Percentiles rank a stretch among this genome's conserved stretches.
These are phyloP conservation scores for Gelatoporia subvermispora DNA, from an alignment of 768 basidiomycete genomes.

Conservation along the genomic window DNA sequence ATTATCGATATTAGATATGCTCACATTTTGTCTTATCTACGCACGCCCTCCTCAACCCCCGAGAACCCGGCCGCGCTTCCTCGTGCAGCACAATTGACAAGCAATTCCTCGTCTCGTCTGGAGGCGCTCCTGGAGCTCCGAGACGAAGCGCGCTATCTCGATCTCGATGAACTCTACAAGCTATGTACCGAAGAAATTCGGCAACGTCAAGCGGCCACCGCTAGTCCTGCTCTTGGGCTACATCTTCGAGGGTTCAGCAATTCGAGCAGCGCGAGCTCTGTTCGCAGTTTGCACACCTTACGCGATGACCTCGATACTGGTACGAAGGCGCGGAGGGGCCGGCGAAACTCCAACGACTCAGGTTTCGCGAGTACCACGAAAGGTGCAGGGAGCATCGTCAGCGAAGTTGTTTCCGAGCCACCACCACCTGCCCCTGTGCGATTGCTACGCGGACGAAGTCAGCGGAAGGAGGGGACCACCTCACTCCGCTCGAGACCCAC, in stretches of 20 bases:
- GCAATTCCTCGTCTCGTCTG: conserved; percentile 42
- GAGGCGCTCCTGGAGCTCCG: conserved; percentile 71
- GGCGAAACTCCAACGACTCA: conserved; percentile 18
- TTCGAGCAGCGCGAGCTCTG: conserved; percentile 49
- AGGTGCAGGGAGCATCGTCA: conserved; percentile 1
- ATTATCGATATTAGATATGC: conserved; percentile 46
- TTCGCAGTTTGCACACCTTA: conserved; percentile 57
- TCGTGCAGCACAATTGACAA: conserved; percentile 47
- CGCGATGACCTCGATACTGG: conserved; percentile 44
- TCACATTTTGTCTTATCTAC: conserved; percentile 69
- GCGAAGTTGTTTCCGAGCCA: conserved; percentile 12
- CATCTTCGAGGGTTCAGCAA: conserved; percentile 47
- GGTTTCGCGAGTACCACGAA: conserved; percentile 14
- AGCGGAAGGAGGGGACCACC: conserved; percentile 8
- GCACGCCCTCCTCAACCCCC: conserved; percentile 43
- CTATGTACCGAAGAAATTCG: conserved; percentile 68
- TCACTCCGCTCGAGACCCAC: conserved; percentile 12
- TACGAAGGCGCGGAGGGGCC: conserved; percentile 5
- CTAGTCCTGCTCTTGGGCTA: conserved; percentile 14
- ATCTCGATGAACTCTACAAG: conserved; percentile 55
- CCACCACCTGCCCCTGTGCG: conserved; percentile 9
- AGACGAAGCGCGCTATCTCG: conserved; percentile 76
- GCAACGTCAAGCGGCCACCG: conserved; percentile 38
- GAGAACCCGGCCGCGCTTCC: conserved; percentile 54
- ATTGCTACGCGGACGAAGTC: conserved; percentile 7